Base-by-base conservation (phyloP, 768 basidiomycete genomes). In the Candolleomyces eurysporus region DNA sequence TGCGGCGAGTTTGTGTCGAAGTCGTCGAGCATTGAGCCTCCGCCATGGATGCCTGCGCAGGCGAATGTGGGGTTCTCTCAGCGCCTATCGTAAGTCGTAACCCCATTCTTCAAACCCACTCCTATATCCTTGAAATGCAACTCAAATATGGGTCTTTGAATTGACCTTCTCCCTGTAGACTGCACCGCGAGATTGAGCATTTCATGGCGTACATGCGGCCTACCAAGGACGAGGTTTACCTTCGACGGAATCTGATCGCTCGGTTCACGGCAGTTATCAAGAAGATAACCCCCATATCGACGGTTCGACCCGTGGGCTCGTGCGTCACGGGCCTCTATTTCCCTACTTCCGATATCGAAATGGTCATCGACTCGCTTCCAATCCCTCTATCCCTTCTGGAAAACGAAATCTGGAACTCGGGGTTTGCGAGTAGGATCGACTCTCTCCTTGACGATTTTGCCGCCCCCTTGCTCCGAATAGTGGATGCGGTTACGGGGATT, bases 321-420 rank as follows among this genome's bases (percentile, higher is more conserved):
- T 68, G 60, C 42, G 68, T 66, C 14, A 70, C 69, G 5, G 71
- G 68, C 17, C 65, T 72, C 7, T 67, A 61, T 57, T 58, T 67
- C 21, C 71, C 71, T 2, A 70, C 65, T 1, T 72, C 71, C 31
- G 71, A 70, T 59, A 67, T 72, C 59, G 69, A 72, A 51, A 70
- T 72, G 68, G 67, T 68, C 17, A 62, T 69, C 48, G 59, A 62
- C 17, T 57, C 61, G 19, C 53, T 46, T 19, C 22, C 48, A 26
- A 30, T 46, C 22, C 43, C 21, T 6, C 21, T 40, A 31, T 45
- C 31, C 17, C 36, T 50, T n/a, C 40, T 63, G 26, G 61, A 59
- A 40, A 16, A 49, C 22, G 59, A 64, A 26, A 58, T 68, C 10
- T 26, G 54, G 10, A 14, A 17, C 0, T 65, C 67, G 13, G 63